phyloP scores from a whole-genome alignment of 768 basidiomycete genomes.

The Daedaleopsis nitida region DNA sequence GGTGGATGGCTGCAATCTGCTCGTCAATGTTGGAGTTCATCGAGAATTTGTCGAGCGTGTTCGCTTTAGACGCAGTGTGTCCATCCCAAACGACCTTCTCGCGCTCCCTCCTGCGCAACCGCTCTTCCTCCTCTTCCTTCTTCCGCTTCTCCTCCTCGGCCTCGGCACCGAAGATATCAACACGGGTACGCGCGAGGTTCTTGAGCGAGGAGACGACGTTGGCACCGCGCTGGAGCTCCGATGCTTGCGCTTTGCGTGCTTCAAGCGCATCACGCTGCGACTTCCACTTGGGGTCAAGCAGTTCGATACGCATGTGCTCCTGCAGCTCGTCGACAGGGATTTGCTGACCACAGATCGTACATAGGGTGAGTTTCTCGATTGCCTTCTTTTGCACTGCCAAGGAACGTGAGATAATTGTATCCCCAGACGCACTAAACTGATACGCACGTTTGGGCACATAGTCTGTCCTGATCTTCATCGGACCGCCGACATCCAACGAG shows the following conservation, averaged over 20 bases:
- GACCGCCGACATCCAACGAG: constrained; percentile 69
- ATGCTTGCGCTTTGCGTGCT: constrained; percentile 85
- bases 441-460: constrained; percentile 89
- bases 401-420: not conserved
- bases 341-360: constrained; percentile 93
- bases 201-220: constrained; percentile 93
- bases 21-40: constrained; percentile 94
- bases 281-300: constrained; percentile 98
- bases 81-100: constrained; percentile 99
- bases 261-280: constrained; percentile 90
- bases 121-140: constrained; percentile 84
- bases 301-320: constrained; percentile 97
- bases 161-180: constrained; percentile 95
- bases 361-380: constrained; percentile 79
- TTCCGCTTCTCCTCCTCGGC: constrained; percentile 89
- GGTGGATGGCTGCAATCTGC: constrained; percentile 96
- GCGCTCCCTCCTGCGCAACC: constrained; percentile 78
- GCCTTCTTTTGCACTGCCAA: constrained; percentile 66
- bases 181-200: constrained; percentile 92
- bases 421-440: constrained; percentile 1
- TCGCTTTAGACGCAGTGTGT: constrained; percentile 91
- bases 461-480: constrained; percentile 94
- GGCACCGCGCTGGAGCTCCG: constrained; percentile 86
- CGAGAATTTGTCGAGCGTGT: constrained; percentile 91
- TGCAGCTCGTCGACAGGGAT: constrained; percentile 94